These are phyloP conservation scores for Fusarium mangiferae DNA, from an alignment of 2,329 filamentous ascomycete genomes.

Conservation along the genomic window DNA sequence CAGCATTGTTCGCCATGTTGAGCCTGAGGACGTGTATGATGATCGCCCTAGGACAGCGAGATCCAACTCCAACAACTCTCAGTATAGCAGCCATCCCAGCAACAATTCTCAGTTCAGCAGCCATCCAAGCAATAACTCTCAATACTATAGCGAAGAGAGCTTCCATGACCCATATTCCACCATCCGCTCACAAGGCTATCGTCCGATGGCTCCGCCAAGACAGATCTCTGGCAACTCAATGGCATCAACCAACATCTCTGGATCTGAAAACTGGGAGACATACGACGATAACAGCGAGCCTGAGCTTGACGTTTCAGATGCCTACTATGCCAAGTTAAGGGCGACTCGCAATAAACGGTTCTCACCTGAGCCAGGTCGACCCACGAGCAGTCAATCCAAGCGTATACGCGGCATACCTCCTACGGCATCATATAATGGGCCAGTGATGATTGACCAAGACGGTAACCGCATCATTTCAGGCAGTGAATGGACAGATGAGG, in stretches of 20 bases:
- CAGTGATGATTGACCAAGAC: slow-evolving; percentile 64
- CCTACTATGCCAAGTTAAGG: slow-evolving; percentile 82
- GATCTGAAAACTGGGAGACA: slow-evolving; percentile 97
- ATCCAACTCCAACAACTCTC: slow-evolving; percentile 54
- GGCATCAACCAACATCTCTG: slow-evolving; percentile 79
- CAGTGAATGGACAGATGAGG: slow-evolving; percentile 75
- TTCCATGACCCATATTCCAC: slow-evolving; percentile 54
- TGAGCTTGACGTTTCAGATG: slow-evolving; percentile 78
- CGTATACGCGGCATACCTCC: slow-evolving; percentile 65
- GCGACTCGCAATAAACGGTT: slow-evolving; percentile 74
- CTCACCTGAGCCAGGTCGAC: slow-evolving; percentile 58
- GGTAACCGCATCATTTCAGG: slow-evolving; percentile 72
- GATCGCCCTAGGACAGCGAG: slow-evolving; percentile 60
- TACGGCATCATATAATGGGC: slow-evolving; percentile 57
- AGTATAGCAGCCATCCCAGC: slow-evolving; percentile 44
- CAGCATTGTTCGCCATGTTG: slow-evolving; percentile 68
- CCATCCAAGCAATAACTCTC: slow-evolving; percentile 32
- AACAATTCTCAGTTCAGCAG: slow-evolving; percentile 49
- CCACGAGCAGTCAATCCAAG: slow-evolving; percentile 60
- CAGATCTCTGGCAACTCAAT: slow-evolving; percentile 75
- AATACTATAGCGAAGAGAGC: slow-evolving; percentile 51
- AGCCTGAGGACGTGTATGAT: slow-evolving; percentile 88
- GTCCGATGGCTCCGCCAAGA: slow-evolving; percentile 58
- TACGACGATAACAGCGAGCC: slow-evolving; percentile 87
- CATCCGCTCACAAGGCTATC: slow-evolving; percentile 54